These are phyloP conservation scores for Juncus effusus DNA, from an alignment of 176 grass and related monocot species.

Conservation along the genomic window DNA sequence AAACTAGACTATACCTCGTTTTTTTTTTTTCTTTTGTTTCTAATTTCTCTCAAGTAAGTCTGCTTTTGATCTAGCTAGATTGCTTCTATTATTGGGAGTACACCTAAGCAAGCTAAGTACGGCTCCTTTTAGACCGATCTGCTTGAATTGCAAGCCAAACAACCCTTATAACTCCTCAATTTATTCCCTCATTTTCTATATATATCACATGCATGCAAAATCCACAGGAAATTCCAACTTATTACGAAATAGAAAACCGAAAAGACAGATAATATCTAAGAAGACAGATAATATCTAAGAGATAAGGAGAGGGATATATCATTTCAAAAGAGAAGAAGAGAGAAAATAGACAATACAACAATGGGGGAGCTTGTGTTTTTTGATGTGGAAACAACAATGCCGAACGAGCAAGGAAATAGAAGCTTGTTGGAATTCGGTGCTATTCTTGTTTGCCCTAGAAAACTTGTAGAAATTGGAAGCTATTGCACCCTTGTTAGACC, in stretches of 20 bases:
- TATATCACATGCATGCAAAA: slow-evolving; percentile 30
- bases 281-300: slow-evolving; percentile 9
- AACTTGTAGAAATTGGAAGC: slow-evolving; percentile 68
- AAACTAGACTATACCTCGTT: slow-evolving; percentile 1
- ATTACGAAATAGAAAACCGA: no score
- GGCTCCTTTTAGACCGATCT: slow-evolving; percentile 17
- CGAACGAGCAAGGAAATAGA: slow-evolving; percentile 2
- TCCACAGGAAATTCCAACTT: neutral
- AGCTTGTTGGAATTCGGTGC: slow-evolving; percentile 80
- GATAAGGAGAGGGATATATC: neutral
- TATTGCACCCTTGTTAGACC: slow-evolving; percentile 66
- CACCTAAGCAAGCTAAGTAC: slow-evolving; percentile 21
- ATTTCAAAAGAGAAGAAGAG: neutral
- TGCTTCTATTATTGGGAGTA: slow-evolving; percentile 18
- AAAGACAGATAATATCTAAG: slow-evolving; percentile 5
- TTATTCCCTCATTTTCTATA: slow-evolving; percentile 9
- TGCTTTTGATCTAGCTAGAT: neutral
- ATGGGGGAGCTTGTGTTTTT: slow-evolving; percentile 78
- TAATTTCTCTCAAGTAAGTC: no score
- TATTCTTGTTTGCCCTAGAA: slow-evolving; percentile 66
- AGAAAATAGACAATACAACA: neutral
- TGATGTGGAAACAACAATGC: slow-evolving; percentile 66
- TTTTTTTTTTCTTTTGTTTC: neutral
- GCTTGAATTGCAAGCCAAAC: slow-evolving; percentile 25
- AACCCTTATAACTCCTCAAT: neutral